phyloP scores from a whole-genome alignment of 2,329 filamentous ascomycete species.

The Westerdykella aurantiaca region DNA sequence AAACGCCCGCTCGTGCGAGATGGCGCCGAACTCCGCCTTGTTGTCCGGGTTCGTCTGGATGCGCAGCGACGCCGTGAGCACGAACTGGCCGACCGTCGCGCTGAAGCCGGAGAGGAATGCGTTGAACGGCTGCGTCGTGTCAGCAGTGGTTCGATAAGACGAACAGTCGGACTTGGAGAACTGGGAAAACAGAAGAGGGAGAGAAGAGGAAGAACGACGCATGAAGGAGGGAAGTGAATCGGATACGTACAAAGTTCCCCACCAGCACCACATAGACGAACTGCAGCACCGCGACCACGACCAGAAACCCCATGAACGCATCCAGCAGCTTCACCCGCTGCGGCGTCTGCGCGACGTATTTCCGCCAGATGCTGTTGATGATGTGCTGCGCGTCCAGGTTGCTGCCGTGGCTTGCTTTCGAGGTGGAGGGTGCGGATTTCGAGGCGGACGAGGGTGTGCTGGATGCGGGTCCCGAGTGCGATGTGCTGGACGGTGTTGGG shows the following conservation, averaged over 20 bases:
- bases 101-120: conserved; percentile 94
- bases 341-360: conserved; percentile 75
- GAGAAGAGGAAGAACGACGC: conserved; percentile 1
- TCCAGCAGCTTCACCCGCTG: conserved; percentile 91
- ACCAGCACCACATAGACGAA: conserved; percentile 88
- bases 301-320: conserved; percentile 81
- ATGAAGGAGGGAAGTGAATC: conserved; percentile 1
- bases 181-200: background rate
- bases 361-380: conserved; percentile 62
- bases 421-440: background rate
- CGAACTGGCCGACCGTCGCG: conserved; percentile 93
- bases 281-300: conserved; percentile 80
- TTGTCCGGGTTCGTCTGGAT: conserved; percentile 88
- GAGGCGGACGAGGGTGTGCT: conserved; percentile 4
- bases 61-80: conserved; percentile 81
- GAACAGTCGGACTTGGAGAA: background rate
- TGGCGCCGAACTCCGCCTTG: conserved; percentile 66
- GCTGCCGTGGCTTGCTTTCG: background rate
- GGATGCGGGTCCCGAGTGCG: conserved; percentile 11
- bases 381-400: conserved; percentile 51
- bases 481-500: conserved; percentile 6
- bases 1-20: conserved; percentile 85
- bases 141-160: background rate
- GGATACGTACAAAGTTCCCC: conserved; percentile 79
- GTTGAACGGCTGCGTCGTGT: conserved; percentile 75